phyloP scores from a whole-genome alignment of 306 rosid species.

The Vachellia collinsii region DNA sequence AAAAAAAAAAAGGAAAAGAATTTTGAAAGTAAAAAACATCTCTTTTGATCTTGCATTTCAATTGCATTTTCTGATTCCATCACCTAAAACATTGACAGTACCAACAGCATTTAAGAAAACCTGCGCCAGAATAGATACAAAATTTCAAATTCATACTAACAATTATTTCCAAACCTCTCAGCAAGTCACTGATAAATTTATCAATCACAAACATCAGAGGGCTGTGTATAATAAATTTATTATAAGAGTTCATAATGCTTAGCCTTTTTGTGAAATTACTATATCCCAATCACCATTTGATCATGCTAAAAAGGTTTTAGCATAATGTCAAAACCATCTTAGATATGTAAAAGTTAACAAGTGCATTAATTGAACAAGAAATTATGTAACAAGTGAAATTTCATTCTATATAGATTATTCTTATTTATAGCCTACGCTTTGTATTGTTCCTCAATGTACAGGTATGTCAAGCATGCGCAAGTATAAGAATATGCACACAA shows the following conservation, averaged over 20 bases:
- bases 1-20: neutral
- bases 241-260: neutral
- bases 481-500: neutral
- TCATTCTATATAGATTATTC: neutral
- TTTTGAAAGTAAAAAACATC: neutral
- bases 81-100: neutral
- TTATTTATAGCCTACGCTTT: neutral
- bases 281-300: neutral
- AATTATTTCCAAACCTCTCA: neutral
- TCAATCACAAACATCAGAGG: neutral
- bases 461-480: neutral
- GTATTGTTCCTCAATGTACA: neutral
- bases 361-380: neutral
- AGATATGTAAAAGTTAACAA: neutral
- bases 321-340: constrained; percentile 6
- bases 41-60: neutral
- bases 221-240: neutral
- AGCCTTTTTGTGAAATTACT: neutral
- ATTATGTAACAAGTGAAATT: neutral
- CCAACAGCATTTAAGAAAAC: neutral
- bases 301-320: neutral
- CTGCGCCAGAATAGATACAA: constrained; percentile 6
- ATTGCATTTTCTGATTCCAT: neutral
- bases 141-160: neutral
- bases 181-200: neutral